Conservation (phyloP, 768 basidiomycete genomes). For the Trametes cingulata region DNA sequence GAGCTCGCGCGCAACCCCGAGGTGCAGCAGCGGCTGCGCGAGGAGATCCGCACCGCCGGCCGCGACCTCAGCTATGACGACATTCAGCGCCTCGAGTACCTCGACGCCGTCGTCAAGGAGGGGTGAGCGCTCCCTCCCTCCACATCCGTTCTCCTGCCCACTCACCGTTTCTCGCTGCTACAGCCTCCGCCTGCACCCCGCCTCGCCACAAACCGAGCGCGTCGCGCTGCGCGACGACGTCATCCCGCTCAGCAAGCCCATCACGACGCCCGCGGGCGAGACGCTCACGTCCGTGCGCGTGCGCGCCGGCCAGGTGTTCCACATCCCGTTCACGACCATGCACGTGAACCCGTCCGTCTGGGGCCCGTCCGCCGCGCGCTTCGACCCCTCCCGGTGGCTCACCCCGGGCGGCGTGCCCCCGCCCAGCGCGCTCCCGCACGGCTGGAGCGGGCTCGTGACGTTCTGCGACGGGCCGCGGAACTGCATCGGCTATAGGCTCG, state of each 20-base stretch:
- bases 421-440: slow-evolving; percentile 33
- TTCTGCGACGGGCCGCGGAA: slow-evolving; percentile 46
- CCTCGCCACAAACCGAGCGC: slow-evolving; percentile 42
- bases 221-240: slow-evolving; percentile 42
- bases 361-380: slow-evolving; percentile 37
- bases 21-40: slow-evolving; percentile 39
- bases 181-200: slow-evolving; percentile 44
- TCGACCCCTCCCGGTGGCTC: slow-evolving; percentile 44
- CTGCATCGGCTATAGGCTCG: slow-evolving; percentile 44
- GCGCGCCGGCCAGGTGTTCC: slow-evolving; percentile 38
- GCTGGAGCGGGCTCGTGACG: slow-evolving; percentile 40
- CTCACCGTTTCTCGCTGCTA: background rate
- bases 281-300: slow-evolving; percentile 33
- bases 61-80: slow-evolving; percentile 39
- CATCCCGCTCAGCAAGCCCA: slow-evolving; percentile 40
- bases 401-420: slow-evolving; percentile 32
- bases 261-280: slow-evolving; percentile 33
- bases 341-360: slow-evolving; percentile 38
- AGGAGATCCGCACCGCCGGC: slow-evolving; percentile 36
- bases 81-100: slow-evolving; percentile 39
- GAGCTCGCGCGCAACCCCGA: slow-evolving; percentile 41
- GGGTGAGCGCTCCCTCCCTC: slow-evolving; percentile 21
- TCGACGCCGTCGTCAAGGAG: slow-evolving; percentile 47
- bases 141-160: background rate
- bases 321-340: slow-evolving; percentile 35